A percentile compares a stretch with the other conserved stretches of the same genome.
phyloP scores from a whole-genome alignment of 2,329 filamentous ascomycete genomes.

The Akanthomyces muscarius region DNA sequence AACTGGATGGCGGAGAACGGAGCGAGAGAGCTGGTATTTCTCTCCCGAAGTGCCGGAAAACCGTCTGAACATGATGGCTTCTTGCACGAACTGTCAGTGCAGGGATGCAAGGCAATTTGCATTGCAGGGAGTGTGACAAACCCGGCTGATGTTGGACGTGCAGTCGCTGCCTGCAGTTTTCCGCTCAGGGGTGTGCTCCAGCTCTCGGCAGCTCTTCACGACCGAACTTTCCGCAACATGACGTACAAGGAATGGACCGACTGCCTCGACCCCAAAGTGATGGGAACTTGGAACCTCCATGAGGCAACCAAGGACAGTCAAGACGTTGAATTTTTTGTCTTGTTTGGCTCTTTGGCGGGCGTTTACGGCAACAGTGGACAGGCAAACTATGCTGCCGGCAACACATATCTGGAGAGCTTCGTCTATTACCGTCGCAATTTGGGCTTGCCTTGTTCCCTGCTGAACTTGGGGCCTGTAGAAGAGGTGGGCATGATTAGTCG shows the following conservation, averaged over 20 bases:
- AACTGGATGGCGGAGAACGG: conserved; percentile 23
- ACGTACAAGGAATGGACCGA: conserved; percentile 29
- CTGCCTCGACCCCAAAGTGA: conserved; percentile 29
- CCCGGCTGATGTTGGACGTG: too few species aligned
- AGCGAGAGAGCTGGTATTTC: conserved; percentile 26
- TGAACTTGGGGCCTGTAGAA: conserved; percentile 33
- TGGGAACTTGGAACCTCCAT: conserved; percentile 36
- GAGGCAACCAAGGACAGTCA: conserved; percentile 10
- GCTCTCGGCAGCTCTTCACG: conserved; percentile 31
- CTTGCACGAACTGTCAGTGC: too few species aligned
- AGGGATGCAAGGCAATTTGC: too few species aligned
- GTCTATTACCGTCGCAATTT: conserved; percentile 30
- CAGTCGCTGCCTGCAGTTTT: too few species aligned
- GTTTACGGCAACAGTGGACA: conserved; percentile 33
- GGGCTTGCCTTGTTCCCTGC: conserved; percentile 19
- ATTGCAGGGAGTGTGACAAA: too few species aligned
- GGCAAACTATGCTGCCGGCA: conserved; percentile 40
- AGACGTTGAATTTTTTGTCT: conserved; percentile 11
- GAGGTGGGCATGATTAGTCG: conserved; percentile 32
- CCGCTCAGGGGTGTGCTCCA: conserved; percentile 31
- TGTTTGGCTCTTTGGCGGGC: conserved; percentile 31
- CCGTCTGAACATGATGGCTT: too few species aligned
- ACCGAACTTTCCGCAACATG: conserved; percentile 31
- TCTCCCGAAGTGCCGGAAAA: conserved; percentile 15
- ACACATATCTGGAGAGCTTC: conserved; percentile 37